Evolutionary conservation across 1,139 yeast genomes (phyloP), one percentile per base, ranked within the genome.

Genomic region (Suhomyces terraborum): DNA sequence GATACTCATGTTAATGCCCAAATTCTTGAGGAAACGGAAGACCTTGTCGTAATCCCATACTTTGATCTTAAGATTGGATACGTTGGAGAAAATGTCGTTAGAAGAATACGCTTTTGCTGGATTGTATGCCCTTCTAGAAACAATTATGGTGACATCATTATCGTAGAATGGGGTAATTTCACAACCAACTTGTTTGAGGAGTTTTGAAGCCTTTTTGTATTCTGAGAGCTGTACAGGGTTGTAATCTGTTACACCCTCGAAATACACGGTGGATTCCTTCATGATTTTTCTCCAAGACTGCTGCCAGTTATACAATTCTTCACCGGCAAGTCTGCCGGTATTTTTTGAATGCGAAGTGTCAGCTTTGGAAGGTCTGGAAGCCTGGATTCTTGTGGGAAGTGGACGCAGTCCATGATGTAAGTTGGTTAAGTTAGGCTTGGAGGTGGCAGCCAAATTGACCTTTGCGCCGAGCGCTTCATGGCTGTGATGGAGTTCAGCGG

Each of bases 31-130:
- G 57, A 93, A 89, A 36, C 97, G 70, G 54, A 82, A 77, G 7
- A 91, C 88, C 61, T 91, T 91, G 43, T 88, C 95, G 54, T 80
- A 83, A 36, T 84, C 81, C 97, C 98, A 91, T 13, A 91, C 85
- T 59, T 88, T 88, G 59, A 87, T 77, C 46, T 77, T 77, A 45
- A 74, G 75, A 45, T 68, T 69, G 23, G 71, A 64, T 3, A 91
- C 95, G 50, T 81, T 77, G 41, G 77, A 71, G 51, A 88, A 77
- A 18, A 88, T 79, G 59, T 86, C 95, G 37, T 79, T 77, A 4
- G 77, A 64, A 13, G 69, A 62, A 46, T 72, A 72, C 4, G 36
- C 29, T 31, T 54, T 56, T 31, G 41, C 37, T 22, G 52, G 40
- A 24, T 38, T 40, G 37, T 49, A 59, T 7, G 51, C 47, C 21